phyloP scores from a whole-genome alignment of 108 stramenopile species.

The Skeletonema marinoi region DNA sequence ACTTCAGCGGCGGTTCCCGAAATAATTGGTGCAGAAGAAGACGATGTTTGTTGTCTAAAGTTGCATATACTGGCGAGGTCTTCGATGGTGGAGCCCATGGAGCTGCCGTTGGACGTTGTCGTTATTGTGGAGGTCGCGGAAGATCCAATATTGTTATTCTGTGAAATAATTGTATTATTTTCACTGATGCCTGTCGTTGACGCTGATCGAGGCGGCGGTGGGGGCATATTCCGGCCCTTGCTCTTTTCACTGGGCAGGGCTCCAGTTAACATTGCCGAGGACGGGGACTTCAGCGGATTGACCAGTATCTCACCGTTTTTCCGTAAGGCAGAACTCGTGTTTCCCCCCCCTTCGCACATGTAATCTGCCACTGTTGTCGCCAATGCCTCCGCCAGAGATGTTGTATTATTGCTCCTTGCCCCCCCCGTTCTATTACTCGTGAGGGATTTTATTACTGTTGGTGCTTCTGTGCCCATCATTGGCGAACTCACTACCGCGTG shows the following conservation, averaged over 20 bases:
- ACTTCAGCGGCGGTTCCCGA: constrained; percentile 34
- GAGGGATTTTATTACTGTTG: constrained; percentile 19
- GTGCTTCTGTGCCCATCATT: neutral
- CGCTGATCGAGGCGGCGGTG: neutral
- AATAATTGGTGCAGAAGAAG: constrained; percentile 24
- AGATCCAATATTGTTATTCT: neutral
- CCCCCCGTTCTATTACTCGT: constrained; percentile 2
- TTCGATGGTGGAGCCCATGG: constrained; percentile 22
- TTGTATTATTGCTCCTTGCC: neutral
- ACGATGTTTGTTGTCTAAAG: constrained; percentile 5
- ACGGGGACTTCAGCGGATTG: neutral
- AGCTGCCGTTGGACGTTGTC: constrained; percentile 1
- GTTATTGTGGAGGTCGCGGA: neutral
- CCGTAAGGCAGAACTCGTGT: neutral
- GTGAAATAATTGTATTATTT: neutral
- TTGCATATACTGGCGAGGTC: constrained; percentile 20
- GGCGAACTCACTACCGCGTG: constrained; percentile 5
- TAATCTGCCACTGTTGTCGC: constrained; percentile 33
- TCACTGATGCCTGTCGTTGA: neutral
- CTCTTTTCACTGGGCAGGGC: neutral
- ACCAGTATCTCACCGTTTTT: neutral
- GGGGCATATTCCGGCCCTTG: neutral
- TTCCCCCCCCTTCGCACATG: constrained; percentile 9
- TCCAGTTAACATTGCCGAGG: neutral
- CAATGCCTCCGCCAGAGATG: constrained; percentile 31